phyloP scores from a whole-genome alignment of 768 basidiomycete species.

The Tubosaeta brunneosetosa region DNA sequence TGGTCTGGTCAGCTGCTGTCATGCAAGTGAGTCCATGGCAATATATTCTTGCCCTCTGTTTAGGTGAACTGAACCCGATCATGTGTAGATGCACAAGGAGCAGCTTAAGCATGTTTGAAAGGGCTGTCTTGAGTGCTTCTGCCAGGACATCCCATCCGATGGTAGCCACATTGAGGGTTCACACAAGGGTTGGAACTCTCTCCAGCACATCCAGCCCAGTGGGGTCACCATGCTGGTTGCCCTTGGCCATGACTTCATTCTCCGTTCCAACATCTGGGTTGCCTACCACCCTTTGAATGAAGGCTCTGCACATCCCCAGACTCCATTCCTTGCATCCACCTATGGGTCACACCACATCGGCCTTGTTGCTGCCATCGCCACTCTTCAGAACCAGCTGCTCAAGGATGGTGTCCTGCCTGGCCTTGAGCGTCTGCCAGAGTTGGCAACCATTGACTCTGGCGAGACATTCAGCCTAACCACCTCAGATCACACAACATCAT shows the following conservation, averaged over 20 bases:
- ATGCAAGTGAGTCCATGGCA: background rate
- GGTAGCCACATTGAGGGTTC: constrained; percentile 27
- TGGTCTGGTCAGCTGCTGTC: constrained; percentile 16
- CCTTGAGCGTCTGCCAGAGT: background rate
- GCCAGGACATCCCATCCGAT: constrained; percentile 20
- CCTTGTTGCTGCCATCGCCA: background rate
- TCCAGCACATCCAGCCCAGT: constrained; percentile 18
- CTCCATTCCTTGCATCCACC: background rate
- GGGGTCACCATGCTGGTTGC: constrained; percentile 16
- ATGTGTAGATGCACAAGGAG: constrained; percentile 19
- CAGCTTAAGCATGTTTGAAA: constrained; percentile 27
- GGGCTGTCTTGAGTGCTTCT: constrained; percentile 21
- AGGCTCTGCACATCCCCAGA: background rate
- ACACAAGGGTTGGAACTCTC: constrained; percentile 27
- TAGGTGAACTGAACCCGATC: background rate
- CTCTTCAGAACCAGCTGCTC: background rate
- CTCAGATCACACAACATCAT: background rate
- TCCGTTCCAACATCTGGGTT: constrained; percentile 16
- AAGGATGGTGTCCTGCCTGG: background rate
- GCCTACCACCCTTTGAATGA: background rate
- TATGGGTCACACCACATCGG: background rate
- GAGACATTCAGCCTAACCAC: background rate
- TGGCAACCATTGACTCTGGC: background rate
- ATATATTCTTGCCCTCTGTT: background rate
- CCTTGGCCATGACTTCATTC: constrained; percentile 20